Evolutionary conservation across 768 basidiomycete species (phyloP).

Genomic region (Macrolepiota fuliginosa): DNA sequence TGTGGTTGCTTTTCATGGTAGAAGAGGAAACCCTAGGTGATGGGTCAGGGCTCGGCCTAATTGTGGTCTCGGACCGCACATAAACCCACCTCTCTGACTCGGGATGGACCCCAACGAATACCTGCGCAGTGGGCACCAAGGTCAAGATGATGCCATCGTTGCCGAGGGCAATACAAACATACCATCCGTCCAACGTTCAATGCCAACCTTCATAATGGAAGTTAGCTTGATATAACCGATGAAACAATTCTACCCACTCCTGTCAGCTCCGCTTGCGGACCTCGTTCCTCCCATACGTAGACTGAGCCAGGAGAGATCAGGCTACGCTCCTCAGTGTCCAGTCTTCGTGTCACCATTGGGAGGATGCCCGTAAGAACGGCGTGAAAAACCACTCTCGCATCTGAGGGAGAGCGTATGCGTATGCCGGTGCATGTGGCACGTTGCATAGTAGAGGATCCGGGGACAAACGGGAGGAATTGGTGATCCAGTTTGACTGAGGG

Average conservation of each 20-base stretch:
- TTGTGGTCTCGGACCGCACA: conserved; percentile 2
- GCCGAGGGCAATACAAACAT: background rate
- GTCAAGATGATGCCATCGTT: background rate
- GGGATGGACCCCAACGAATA: conserved; percentile 76
- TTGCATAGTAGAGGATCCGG: conserved; percentile 33
- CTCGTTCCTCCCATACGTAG: conserved; percentile 85
- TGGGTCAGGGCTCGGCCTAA: conserved; percentile 8
- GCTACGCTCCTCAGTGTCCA: conserved; percentile 75
- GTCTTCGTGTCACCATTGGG: conserved; percentile 75
- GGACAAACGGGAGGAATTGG: conserved; percentile 10
- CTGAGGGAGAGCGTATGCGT: conserved; percentile 49
- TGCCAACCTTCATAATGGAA: conserved; percentile 53
- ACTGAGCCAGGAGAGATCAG: conserved; percentile 71
- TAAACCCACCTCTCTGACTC: conserved; percentile 64
- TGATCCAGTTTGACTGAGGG: conserved; percentile 13
- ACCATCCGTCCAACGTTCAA: conserved; percentile 83
- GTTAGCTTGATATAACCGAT: conserved; percentile 6
- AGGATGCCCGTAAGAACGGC: conserved; percentile 64
- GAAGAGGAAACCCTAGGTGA: conserved; percentile 67
- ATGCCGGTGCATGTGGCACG: conserved; percentile 50
- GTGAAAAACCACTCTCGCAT: conserved; percentile 67
- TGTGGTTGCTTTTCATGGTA: conserved; percentile 73
- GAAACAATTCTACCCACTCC: conserved; percentile 45
- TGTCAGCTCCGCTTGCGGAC: conserved; percentile 67
- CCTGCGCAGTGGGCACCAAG: conserved; percentile 27